Conservation (phyloP, 2,329 filamentous ascomycete genomes). For the Aspergillus sp. region DNA sequence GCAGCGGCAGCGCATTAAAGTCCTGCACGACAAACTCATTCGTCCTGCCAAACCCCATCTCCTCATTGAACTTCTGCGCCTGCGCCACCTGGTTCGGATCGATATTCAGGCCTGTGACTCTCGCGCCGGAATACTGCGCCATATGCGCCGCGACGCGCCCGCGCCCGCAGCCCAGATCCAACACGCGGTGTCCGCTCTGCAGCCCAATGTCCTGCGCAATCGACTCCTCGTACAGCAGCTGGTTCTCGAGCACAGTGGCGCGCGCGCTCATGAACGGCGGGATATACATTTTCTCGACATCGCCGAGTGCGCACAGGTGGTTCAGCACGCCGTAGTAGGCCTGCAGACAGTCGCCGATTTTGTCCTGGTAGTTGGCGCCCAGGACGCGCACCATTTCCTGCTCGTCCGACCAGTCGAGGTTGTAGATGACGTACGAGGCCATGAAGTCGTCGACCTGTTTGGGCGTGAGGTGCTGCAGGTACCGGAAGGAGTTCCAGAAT, state of each 20-base stretch:
- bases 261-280: slow-evolving; percentile 54
- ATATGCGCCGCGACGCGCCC: slow-evolving; percentile 57
- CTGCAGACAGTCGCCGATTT: slow-evolving; percentile 53
- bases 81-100: slow-evolving; percentile 54
- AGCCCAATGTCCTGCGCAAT: slow-evolving; percentile 50
- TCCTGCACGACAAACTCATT: slow-evolving; percentile 50
- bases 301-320: slow-evolving; percentile 55
- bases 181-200: slow-evolving; percentile 46
- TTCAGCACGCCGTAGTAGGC: slow-evolving; percentile 57
- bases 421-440: slow-evolving; percentile 58
- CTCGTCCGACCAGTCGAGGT: slow-evolving; percentile 56
- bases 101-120: slow-evolving; percentile 55
- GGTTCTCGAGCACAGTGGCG: slow-evolving; percentile 52
- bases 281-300: slow-evolving; percentile 61
- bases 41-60: slow-evolving; percentile 44
- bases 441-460: slow-evolving; percentile 57
- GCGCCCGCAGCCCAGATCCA: slow-evolving; percentile 55
- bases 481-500: slow-evolving; percentile 52
- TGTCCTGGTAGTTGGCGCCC: slow-evolving; percentile 51
- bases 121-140: slow-evolving; percentile 48
- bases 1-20: slow-evolving; percentile 54
- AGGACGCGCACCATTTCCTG: slow-evolving; percentile 49
- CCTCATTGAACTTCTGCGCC: slow-evolving; percentile 46
- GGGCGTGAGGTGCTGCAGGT: slow-evolving; percentile 49
- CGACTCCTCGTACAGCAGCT: slow-evolving; percentile 54